Evolutionary conservation across 2,329 filamentous ascomycete genomes (phyloP).

Genomic region (Beauveria sp.): DNA sequence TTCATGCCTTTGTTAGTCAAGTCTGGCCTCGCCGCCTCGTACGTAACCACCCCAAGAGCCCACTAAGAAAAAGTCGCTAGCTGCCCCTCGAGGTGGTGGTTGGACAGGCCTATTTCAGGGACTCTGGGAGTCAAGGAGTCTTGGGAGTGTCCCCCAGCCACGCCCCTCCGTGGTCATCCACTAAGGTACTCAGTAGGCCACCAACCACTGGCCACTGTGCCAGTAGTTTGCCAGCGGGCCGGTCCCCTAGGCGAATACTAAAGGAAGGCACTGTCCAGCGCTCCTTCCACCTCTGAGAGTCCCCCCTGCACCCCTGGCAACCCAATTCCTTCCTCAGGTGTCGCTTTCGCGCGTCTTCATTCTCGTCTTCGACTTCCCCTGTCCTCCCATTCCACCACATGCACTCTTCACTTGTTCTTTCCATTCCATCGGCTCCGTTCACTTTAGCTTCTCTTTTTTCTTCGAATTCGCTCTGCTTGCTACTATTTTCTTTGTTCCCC

Average conservation of each 20-base stretch:
- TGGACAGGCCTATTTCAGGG: background rate
- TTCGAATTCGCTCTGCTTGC: background rate
- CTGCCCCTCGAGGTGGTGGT: background rate
- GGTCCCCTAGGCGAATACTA: too few species aligned
- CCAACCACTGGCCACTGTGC: background rate
- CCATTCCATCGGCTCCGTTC: background rate
- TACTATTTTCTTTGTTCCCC: background rate
- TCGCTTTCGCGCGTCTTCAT: background rate
- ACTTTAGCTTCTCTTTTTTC: slow-evolving; percentile 3
- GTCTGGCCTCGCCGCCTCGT: background rate
- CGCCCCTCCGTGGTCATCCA: background rate
- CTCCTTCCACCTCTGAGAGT: background rate
- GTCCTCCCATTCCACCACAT: slow-evolving; percentile 5
- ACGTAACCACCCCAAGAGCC: background rate
- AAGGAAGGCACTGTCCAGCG: too few species aligned
- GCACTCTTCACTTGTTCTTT: slow-evolving; percentile 6
- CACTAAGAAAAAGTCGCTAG: background rate
- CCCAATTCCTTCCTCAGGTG: background rate
- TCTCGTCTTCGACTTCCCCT: background rate
- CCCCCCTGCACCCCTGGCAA: background rate
- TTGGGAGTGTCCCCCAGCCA: background rate
- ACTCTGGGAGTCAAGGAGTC: too few species aligned
- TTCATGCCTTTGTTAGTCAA: too few species aligned
- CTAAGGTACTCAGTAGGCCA: background rate
- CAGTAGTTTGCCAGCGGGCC: background rate